Base-by-base conservation (phyloP, 1,139 yeast species). In the Saccharomyces hybrid region DNA sequence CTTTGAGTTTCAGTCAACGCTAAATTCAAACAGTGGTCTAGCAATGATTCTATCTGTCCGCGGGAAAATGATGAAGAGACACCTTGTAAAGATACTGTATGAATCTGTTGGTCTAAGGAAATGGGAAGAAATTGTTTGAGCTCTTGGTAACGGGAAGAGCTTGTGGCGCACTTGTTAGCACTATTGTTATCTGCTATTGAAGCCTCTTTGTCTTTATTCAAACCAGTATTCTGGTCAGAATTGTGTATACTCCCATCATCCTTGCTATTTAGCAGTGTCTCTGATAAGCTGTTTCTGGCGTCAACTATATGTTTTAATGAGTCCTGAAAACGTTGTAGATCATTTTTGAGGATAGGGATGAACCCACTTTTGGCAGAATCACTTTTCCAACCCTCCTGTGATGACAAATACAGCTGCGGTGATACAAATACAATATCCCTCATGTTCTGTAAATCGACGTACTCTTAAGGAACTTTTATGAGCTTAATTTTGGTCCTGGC, bases 301-400 rank as follows among this genome's bases (percentile, higher is more conserved):
- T 38, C 25, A 4, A 38, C 44, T 4, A 38, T 38, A 4, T 38
- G 44, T 34, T 51, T 46, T 48, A 63, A 49, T n/a, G 64, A 54
- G 25, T 58, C 53, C 50, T 64, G 56, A 47, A 66, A 59, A 42
- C 54, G 59, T 13, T 54, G 48, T 25, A 65, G 32, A 52, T 66
- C 70, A 29, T 63, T 54, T 53, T 59, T 59, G 46, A 66, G 53
- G 32, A 67, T 62, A 2, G 70, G 70, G 8, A 66, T 56, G 52
- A 52, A 66, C 1, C 69, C 68, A 1, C 59, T 59, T 51, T 55
- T 59, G 31, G 57, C 58, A 7, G 25, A 38, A 11, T 52, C 52
- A 48, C 68, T 64, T 48, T 61, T 57, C 70, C 70, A 67, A 32
- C 52, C 52, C 11, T 50, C 49, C 20, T 58, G 54, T 4, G 62